Conservation (phyloP, 169 alveolate genomes). For the Perkinsus chesapeaki region DNA sequence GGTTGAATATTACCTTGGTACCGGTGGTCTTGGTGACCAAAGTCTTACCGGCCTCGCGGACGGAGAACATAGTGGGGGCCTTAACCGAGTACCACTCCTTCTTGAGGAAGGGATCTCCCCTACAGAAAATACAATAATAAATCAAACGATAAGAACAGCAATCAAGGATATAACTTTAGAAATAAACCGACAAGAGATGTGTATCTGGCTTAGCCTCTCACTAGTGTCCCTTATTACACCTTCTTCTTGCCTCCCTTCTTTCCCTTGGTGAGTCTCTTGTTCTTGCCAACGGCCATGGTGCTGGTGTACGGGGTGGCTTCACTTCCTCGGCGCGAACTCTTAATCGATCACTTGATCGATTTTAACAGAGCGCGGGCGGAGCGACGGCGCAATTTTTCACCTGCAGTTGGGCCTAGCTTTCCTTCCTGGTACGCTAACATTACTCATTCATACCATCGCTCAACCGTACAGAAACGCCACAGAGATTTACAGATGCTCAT, state of each 20-base stretch:
- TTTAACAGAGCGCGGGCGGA: not conserved
- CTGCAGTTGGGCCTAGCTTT: not conserved
- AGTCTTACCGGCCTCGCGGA: conserved; percentile 84
- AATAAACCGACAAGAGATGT: not conserved
- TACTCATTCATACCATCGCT: not conserved
- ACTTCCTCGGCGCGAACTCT: not conserved
- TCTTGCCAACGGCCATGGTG: conserved; percentile 93
- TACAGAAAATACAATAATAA: not conserved
- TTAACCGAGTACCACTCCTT: conserved; percentile 94
- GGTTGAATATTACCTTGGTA: conserved; percentile 42
- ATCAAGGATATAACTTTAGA: not conserved
- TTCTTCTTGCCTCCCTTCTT: conserved; percentile 94
- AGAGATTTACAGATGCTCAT: no score
- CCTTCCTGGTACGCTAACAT: not conserved
- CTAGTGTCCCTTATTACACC: conserved; percentile 33
- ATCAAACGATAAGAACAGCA: not conserved
- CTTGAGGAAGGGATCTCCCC: conserved; percentile 86
- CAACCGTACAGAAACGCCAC: no score
- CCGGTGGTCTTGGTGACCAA: conserved; percentile 91
- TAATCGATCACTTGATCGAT: not conserved
- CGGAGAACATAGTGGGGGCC: conserved; percentile 89
- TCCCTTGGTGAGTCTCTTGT: conserved; percentile 90
- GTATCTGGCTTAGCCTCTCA: not conserved
- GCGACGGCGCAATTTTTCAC: not conserved
- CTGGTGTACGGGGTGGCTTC: conserved; percentile 3